Evolutionary conservation across 2,329 filamentous ascomycete genomes (phyloP), one percentile per base, ranked within the genome.

Genomic region (Gyromitra esculenta): DNA sequence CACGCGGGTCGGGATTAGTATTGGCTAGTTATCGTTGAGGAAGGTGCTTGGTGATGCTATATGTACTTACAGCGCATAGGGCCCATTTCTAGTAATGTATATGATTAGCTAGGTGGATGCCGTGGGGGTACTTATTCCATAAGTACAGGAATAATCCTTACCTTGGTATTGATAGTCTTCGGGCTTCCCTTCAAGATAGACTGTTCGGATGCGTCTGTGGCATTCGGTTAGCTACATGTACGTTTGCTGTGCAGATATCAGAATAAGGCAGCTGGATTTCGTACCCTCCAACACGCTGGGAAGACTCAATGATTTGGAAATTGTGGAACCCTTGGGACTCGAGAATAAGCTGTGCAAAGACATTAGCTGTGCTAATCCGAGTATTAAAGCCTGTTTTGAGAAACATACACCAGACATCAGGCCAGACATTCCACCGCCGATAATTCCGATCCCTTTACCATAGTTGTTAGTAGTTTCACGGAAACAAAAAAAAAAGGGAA

Each of bases 91-190:
- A 13, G 4, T 50, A 48, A 31, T 13, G 21, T 8, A 9, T 21
- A 25, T 41, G 54, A 56, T 77, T 57, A 73, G 56, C n/a, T 57
- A 52, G 37, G 15, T 56, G 25, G 25, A 31, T 31, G 25, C 25
- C 39, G 21, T 72, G 18, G 48, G 31, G 31, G 37, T 13, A 45
- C 5, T 41, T 7, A 7, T 45, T 54, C 8, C 21, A 3, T n/a
- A 13, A 25, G 39, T 1, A 21, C 11, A 31, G 45, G 31, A 52
- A 45, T 3, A 45, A 11, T 5, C 5, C 52, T 39, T 52, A 77
- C 76, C 90, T 80, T 91, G 89, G 81, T 91, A 91, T 21, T 89
- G 89, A 80, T 91, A 91, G 76, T 91, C 85, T 21, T 87, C 86
- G 0, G 88, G 88, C 0, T 85, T 87, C 2, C 86, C 87, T 1